These are phyloP conservation scores for Paramecium pentaurelia DNA, from an alignment of 73 alveolate genomes.

Conservation along the genomic window DNA sequence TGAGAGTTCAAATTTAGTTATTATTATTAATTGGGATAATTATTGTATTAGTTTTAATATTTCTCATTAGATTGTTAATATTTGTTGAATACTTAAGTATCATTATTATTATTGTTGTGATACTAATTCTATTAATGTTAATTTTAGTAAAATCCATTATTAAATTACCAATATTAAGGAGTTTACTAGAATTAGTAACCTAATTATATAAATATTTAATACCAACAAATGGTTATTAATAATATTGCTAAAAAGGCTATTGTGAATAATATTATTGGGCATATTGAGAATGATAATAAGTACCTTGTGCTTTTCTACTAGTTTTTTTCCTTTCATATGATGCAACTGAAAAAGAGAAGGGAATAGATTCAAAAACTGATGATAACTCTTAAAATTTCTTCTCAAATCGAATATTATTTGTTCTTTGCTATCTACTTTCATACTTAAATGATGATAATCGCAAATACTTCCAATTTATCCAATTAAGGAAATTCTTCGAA, in stretches of 20 bases:
- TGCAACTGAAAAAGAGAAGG: slow-evolving; percentile 16
- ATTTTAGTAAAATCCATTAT: slow-evolving; percentile 38
- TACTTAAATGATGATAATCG: background rate
- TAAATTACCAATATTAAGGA: background rate
- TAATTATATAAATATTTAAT: background rate
- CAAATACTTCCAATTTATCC: slow-evolving; percentile 7
- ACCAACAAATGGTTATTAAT: slow-evolving; percentile 18
- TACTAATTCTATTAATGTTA: background rate
- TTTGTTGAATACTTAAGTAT: background rate
- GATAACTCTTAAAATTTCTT: slow-evolving; percentile 14
- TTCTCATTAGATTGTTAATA: background rate
- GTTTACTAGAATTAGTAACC: background rate
- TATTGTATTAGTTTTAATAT: background rate
- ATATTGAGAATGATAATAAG: background rate
- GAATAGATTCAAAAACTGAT: background rate
- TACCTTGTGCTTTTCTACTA: background rate
- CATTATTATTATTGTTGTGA: too few species aligned
- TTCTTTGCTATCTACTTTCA: slow-evolving; percentile 18
- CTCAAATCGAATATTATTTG: background rate
- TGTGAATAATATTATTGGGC: background rate
- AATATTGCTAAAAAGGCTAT: background rate
- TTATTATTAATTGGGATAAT: background rate
- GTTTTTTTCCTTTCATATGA: slow-evolving; percentile 20
- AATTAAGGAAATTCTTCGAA: slow-evolving; percentile 14
- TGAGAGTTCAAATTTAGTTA: background rate